Evolutionary conservation across 2,329 filamentous ascomycete genomes (phyloP).

Genomic region (Paraconiothyrium brasiliense): DNA sequence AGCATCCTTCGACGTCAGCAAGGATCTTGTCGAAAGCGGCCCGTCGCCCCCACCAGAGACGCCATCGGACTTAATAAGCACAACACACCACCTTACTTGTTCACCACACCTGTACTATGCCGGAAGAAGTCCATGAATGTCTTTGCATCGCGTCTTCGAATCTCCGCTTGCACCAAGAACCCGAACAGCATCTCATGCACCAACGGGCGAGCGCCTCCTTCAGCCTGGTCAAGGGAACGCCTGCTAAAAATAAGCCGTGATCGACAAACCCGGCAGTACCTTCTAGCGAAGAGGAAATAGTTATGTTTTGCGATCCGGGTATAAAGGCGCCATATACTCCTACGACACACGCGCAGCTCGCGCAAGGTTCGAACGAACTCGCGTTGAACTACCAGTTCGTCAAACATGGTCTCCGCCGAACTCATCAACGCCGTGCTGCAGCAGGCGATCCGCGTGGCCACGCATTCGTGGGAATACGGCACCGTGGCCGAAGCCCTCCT

Average conservation of each 20-base stretch:
- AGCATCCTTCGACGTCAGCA: not conserved
- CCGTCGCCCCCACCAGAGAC: conserved; percentile 7
- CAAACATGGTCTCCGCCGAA: conserved; percentile 64
- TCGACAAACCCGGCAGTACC: not conserved
- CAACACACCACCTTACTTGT: conserved; percentile 12
- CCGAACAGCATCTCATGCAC: not conserved
- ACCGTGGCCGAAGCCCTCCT: conserved; percentile 53
- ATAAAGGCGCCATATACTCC: conserved; percentile 2
- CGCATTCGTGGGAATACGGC: conserved; percentile 55
- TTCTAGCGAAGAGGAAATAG: not conserved
- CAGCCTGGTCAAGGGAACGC: conserved; percentile 5
- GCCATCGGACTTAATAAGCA: conserved; percentile 18
- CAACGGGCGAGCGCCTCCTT: conserved; percentile 7
- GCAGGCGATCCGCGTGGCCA: conserved; percentile 43
- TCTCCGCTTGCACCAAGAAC: not conserved
- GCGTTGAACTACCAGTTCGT: not conserved
- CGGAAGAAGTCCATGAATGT: not conserved
- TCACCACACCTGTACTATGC: not conserved
- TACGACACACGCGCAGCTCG: not conserved
- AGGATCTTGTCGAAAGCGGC: not conserved
- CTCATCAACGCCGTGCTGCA: conserved; percentile 30
- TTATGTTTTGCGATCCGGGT: not conserved
- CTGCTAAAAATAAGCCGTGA: conserved; percentile 14
- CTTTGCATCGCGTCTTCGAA: not conserved
- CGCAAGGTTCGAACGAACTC: not conserved